Evolutionary conservation across 352 stramenopile species (phyloP), one percentile per base, ranked within the genome.

Genomic region (Halophytophthora polymorphica): DNA sequence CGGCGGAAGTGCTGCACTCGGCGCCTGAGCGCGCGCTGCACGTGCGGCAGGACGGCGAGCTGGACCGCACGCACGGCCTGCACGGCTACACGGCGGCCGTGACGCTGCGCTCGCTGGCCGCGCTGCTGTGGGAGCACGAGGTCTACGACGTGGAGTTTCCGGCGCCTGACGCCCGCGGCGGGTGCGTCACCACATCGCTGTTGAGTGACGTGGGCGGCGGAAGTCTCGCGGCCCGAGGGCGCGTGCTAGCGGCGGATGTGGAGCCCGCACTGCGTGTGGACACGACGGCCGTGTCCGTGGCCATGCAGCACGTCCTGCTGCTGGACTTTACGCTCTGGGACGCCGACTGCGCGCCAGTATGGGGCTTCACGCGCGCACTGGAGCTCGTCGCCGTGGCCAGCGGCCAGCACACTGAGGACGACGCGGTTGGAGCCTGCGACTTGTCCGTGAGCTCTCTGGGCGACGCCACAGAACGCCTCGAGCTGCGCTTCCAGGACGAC

Each of bases 251-350:
- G 22, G 64, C 69, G 25, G 52, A 64, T 3, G 37, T 19, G 2
- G 52, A 53, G 11, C 33, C 69, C 44, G 41, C 29, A 3, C 43
- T 80, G 13, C 42, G 39, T 23, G 39, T 87, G 29, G 44, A 40
- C 7, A 83, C 69, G 0, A 73, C 86, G 18, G 73, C 73, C 2
- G 66, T 88, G 17, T 67, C 68, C 0, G 59, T 64, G 23, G 25
- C 51, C 1, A 57, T 86, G 37, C 55, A 72, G 19, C 69, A 61
- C 18, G 72, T 48, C n/a, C 18, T 86, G 1, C 11, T 81, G 22
- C 60, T 86, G n/a, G 77, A 88, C 36, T 67, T 86, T 28, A 77
- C 42, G 10, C 51, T 83, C 13, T 88, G 77, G 77, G 73, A 83
- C 19, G 55, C 52, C 39, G 61, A 72, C 11, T 82, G 69, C 31